Base-by-base conservation (phyloP, 2,329 filamentous ascomycete species). In the Hyphodiscus sp. region DNA sequence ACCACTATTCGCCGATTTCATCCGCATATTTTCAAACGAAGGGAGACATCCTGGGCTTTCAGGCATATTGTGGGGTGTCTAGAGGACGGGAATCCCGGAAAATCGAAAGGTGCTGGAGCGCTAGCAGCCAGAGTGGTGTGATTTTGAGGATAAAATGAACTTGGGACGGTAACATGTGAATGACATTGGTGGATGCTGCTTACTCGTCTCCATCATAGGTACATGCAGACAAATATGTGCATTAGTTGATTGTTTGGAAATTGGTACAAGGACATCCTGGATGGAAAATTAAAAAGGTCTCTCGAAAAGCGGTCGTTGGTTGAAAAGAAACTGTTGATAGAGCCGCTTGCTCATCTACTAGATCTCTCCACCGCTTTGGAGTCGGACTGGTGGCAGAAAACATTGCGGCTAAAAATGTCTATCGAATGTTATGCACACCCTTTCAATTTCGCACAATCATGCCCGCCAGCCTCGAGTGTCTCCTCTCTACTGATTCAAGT, bases 41-140 rank as follows among this genome's bases (percentile, higher is more conserved):
- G 29, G 42, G 41, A 18, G 45, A 26, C 11, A 50, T 51, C 47
- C 51, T 50, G 33, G 45, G 54, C 41, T n/a, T 45, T 43, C 33
- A 13, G 5, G 4, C 33, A n/a, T 38, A 38, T 38, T 38, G 33
- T 38, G 33, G 33, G 33, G 33, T 38, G 33, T 38, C 16, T 38
- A 38, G 33, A 38, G 33, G 26, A 30, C 45, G 18, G 15, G 45
- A n/a, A 18, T 33, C 20, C 20, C 7, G n/a, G 45, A 19, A 18
- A 33, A 47, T 18, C 23, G 45, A 29, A 47, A 19, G 45, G 33
- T 38, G 33, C 11, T 41, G 23, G 47, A 52, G 47, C 50, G 55
- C 54, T 49, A 26, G 42, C 16, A 38, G 52, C 54, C 55, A 60
- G 50, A 58, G 42, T 61, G 58, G 58, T 47, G 48, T 61, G 59